Base-by-base conservation (phyloP, 306 rosid species). In the Abrus precatorius region DNA sequence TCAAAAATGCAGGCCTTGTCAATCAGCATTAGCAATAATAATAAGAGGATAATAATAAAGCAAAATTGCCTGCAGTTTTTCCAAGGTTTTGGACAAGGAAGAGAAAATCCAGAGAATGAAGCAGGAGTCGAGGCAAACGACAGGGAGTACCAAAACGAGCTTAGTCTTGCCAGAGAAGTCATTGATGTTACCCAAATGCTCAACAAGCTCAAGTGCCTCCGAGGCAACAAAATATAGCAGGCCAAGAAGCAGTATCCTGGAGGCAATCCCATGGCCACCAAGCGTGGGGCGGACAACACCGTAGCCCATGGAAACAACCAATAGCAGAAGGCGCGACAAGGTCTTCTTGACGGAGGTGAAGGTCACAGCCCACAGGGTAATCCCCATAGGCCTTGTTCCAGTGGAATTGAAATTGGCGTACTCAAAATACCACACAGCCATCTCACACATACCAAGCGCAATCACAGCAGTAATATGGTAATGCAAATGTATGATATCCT, bases 371-470 rank as follows among this genome's bases (percentile, higher is more conserved):
- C 98, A 94, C 44, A 92, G 61, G n/a, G 98, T 92, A 82, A 94
- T 86, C 36, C 87, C 97, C 93, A 94, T 94, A 2, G 98, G 98
- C 85, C 98, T 91, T 28, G 77, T 79, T 63, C 97, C 97, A 43
- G 97, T 94, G 7, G 93, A 88, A 87, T 94, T 94, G 79, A 94
- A 91, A 75, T 94, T 94, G 41, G 84, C 92, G 79, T 92, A 94
- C 88, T 94, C 98, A 64, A 92, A 94, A 82, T 94, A 94, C 98
- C 98, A 94, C 3, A 94, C 89, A 40, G 94, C 97, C 97, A 91
- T 92, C 88, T 94, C 98, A 27, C 97, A 92, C 98, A 94, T 94
- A 14, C 97, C 98, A 49, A 94, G 97, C 38, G 92, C 93, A 85
- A 94, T 94, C 3, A 94, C 97, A 3, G 89, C 89, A 8, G 98